phyloP scores from a whole-genome alignment of 805 yeast genomes.

The Trichomonascus vanleenenianus region DNA sequence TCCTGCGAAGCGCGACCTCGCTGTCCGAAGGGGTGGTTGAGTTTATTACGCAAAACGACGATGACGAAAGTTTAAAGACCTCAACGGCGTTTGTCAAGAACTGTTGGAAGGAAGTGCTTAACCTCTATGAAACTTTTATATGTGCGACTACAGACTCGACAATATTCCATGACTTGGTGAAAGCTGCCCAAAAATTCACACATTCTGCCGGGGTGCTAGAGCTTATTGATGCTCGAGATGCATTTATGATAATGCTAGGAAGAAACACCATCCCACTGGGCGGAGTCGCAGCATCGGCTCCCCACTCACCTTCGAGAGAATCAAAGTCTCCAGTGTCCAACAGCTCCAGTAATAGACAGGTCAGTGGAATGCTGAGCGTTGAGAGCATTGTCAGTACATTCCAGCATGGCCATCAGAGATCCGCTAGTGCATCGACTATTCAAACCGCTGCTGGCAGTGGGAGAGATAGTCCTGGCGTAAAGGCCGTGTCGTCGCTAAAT shows the following conservation, averaged over 20 bases:
- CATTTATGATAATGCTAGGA: conserved; percentile 33
- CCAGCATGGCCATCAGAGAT: too few species aligned
- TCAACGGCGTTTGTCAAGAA: conserved; percentile 15
- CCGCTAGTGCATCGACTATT: too few species aligned
- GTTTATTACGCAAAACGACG: conserved; percentile 16
- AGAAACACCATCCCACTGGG: not conserved
- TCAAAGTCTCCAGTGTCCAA: too few species aligned
- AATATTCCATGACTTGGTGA: conserved; percentile 54
- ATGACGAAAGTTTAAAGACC: not conserved
- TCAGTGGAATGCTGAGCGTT: conserved; percentile 1
- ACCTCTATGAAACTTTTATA: conserved; percentile 43
- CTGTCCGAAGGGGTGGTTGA: conserved; percentile 65
- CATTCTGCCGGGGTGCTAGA: conserved; percentile 78
- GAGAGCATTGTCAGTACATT: too few species aligned
- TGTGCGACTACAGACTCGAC: conserved; percentile 66
- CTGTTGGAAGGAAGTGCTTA: conserved; percentile 34
- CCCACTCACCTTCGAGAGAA: too few species aligned
- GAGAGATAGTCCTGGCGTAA: too few species aligned
- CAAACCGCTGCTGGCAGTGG: too few species aligned
- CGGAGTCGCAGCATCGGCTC: too few species aligned
- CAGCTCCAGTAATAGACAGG: not conserved
- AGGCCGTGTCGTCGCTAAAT: too few species aligned
- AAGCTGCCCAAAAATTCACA: conserved; percentile 72
- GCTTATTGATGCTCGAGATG: conserved; percentile 48
- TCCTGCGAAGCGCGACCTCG: conserved; percentile 43